These are phyloP conservation scores for Tilletia walkeri DNA, from an alignment of 1,284 basidiomycete species.

Conservation along the genomic window DNA sequence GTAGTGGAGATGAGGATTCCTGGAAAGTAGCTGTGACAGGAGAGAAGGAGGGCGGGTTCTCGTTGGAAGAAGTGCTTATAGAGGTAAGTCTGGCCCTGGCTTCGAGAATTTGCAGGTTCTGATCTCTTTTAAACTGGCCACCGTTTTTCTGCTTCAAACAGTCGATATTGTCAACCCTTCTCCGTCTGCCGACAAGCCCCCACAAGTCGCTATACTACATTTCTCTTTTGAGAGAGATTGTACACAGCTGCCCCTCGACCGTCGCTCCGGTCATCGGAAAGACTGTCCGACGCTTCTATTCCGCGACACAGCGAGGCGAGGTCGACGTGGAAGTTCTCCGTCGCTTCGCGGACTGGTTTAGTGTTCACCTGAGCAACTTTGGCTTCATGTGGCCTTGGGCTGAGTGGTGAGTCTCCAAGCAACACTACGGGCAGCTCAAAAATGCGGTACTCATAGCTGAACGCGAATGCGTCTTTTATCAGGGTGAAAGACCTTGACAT, in stretches of 20 bases:
- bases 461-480: not conserved
- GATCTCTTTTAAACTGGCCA: not conserved
- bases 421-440: no score
- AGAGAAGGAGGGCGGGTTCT: constrained; percentile 47
- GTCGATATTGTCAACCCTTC: constrained; percentile 73
- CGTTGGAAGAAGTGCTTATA: constrained; percentile 49
- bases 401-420: constrained; percentile 73
- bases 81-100: constrained; percentile 26
- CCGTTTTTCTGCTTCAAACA: constrained; percentile 17
- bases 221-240: constrained; percentile 85
- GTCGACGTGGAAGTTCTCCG: constrained; percentile 79
- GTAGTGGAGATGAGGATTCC: not conserved
- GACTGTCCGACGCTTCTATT: constrained; percentile 82
- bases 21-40: constrained; percentile 1
- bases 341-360: constrained; percentile 90
- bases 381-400: constrained; percentile 99
- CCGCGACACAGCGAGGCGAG: constrained; percentile 34
- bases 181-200: constrained; percentile 73
- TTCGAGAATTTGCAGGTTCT: not conserved
- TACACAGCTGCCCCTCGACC: constrained; percentile 83
- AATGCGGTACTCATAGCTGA: not conserved
- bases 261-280: constrained; percentile 95
- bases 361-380: constrained; percentile 95
- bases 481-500: constrained; percentile 83
- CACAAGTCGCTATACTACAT: constrained; percentile 79